Evolutionary conservation across 495 filamentous ascomycete species (phyloP).

Genomic region (Venustampulla echinocandica): DNA sequence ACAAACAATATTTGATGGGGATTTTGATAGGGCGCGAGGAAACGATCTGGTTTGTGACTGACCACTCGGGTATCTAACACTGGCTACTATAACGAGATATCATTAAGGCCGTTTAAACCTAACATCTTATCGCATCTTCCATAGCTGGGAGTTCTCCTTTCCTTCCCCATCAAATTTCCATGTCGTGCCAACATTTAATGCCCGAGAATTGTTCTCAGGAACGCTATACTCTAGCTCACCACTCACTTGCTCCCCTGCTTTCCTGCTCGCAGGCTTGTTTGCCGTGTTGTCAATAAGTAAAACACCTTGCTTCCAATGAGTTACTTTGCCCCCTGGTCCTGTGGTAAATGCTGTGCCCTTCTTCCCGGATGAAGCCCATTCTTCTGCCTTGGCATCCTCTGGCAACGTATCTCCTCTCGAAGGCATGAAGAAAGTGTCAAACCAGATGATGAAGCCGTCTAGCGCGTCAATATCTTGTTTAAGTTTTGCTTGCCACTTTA

Average conservation of each 20-base stretch:
- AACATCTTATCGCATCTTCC: slow-evolving; percentile 28
- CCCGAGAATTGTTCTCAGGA: slow-evolving; percentile 39
- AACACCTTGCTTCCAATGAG: slow-evolving; percentile 84
- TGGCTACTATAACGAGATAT: no score
- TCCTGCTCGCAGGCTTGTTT: slow-evolving; percentile 21
- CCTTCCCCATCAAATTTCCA: slow-evolving; percentile 30
- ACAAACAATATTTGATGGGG: no score
- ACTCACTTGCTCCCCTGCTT: slow-evolving; percentile 28
- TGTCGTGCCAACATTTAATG: slow-evolving; percentile 33
- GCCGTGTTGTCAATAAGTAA: slow-evolving; percentile 33
- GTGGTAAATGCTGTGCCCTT: slow-evolving; percentile 61
- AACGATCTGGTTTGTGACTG: no score
- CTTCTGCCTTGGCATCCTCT: slow-evolving; percentile 32
- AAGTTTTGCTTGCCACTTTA: slow-evolving; percentile 45
- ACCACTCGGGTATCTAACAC: no score
- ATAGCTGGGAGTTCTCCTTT: slow-evolving; percentile 32
- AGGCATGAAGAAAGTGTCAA: slow-evolving; percentile 68
- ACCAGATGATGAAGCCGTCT: slow-evolving; percentile 73
- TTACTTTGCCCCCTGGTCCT: slow-evolving; percentile 66
- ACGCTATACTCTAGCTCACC: slow-evolving; percentile 40
- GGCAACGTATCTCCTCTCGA: slow-evolving; percentile 36
- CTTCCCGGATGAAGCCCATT: slow-evolving; percentile 30
- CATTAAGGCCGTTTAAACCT: no score
- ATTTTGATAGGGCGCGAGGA: no score
- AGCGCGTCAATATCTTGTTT: slow-evolving; percentile 47